Evolutionary conservation across 345 rosid species (phyloP).

Genomic region (Syzygium jambos): DNA sequence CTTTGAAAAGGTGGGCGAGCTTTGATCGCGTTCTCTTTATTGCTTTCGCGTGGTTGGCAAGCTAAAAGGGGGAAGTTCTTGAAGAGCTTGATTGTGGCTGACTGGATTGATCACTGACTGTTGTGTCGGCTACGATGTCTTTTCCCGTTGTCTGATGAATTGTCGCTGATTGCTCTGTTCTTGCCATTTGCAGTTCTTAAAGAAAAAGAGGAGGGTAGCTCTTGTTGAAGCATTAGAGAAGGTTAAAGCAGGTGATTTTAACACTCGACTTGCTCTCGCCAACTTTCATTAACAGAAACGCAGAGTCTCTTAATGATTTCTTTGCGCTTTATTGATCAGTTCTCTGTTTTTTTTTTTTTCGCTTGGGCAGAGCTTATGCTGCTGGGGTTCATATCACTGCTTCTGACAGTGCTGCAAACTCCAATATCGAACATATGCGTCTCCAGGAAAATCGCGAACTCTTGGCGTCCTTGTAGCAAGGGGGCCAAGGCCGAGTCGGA

Average conservation of each 20-base stretch:
- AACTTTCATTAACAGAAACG: background rate
- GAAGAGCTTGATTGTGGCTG: background rate
- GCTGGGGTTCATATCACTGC: conserved; percentile 77
- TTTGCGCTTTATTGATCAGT: background rate
- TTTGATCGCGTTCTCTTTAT: too few species aligned
- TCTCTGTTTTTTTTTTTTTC: background rate
- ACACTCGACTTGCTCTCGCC: background rate
- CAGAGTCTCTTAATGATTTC: background rate
- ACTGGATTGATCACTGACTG: background rate
- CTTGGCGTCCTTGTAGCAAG: conserved; percentile 62
- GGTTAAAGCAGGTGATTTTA: conserved; percentile 62
- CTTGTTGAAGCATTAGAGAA: conserved; percentile 80
- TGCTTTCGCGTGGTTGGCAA: background rate
- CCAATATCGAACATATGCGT: conserved; percentile 52
- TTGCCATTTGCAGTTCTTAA: conserved; percentile 41
- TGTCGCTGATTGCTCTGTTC: background rate
- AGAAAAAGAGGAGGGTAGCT: conserved; percentile 48
- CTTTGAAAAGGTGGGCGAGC: conserved; percentile 16
- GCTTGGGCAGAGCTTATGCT: conserved; percentile 66
- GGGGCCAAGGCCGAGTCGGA: background rate
- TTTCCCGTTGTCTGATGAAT: background rate
- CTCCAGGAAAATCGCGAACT: conserved; percentile 26
- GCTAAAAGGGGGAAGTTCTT: background rate
- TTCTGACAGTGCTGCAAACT: conserved; percentile 50
- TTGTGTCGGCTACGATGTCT: background rate